Evolutionary conservation across 208 protist genomes (phyloP), one percentile per base, ranked within the genome.

Genomic region (Leishmania tropica): DNA sequence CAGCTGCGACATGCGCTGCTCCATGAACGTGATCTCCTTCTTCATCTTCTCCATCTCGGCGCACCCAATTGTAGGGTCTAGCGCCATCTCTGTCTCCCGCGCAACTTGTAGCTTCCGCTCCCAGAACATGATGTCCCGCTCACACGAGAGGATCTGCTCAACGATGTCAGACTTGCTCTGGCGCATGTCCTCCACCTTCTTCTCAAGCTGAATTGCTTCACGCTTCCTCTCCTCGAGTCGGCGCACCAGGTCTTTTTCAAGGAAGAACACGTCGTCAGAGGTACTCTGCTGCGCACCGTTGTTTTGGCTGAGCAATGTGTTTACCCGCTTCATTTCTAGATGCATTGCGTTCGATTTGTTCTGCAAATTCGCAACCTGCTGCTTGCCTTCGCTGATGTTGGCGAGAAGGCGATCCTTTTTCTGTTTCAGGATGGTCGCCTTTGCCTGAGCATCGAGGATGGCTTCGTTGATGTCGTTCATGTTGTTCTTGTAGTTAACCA

Each of bases 61-160:
- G 80, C 90, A 95, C 56, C 97, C 98, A 62, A 98, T 95, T 47
- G 92, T 98, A 56, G 97, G 97, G 83, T 99, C 98, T 28, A 99
- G 80, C 0, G 98, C 98, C 90, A 97, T 97, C 80, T 98, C 96
- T 56, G 98, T 99, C 89, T 99, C 98, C 31, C 96, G 96, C 51
- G 96, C 95, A 24, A 99, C 89, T 73, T 99, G 95, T 79, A 99
- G 98, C 87, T 99, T 99, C 74, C 97, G 89, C 80, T 99, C 96
- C 97, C 97, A 99, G 79, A 98, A 96, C 90, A 99, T 96, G 64
- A 99, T 97, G 85, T 99, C 94, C 10, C 96, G 87, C 88, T 99
- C 96, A 72, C 94, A 96, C 68, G 97, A 91, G 75, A 99, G 85
- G 65, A 98, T 94, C 62, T 98, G 92, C 75, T 98, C 85, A 35